These are phyloP conservation scores for Fraxinus anomala DNA, from an alignment of 257 asterid species.

Conservation along the genomic window DNA sequence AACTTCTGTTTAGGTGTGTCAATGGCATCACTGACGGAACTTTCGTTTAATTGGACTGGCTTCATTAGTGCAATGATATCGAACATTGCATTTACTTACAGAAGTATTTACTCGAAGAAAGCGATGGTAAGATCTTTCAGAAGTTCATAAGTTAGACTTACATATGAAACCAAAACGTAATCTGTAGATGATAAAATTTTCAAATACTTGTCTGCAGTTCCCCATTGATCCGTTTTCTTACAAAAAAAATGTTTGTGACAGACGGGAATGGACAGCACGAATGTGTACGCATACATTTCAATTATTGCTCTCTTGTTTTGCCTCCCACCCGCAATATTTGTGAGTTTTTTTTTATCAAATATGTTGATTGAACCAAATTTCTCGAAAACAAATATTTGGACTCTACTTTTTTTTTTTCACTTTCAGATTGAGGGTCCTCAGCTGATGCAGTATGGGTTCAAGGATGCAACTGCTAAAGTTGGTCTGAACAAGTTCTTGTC, in stretches of 20 bases:
- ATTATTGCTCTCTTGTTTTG: constrained; percentile 64
- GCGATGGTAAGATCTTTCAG: constrained; percentile 51
- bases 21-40: constrained; percentile 63
- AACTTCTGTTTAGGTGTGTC: constrained; percentile 47
- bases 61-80: constrained; percentile 70
- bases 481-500: constrained; percentile 60
- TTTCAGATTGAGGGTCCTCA: constrained; percentile 62
- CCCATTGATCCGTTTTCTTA: background rate
- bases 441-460: constrained; percentile 59
- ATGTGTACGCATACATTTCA: constrained; percentile 62
- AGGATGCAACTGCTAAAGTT: constrained; percentile 62
- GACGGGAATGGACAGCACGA: constrained; percentile 76
- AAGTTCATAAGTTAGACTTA: background rate
- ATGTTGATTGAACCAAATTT: background rate
- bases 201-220: background rate
- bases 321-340: constrained; percentile 64
- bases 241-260: constrained; percentile 20
- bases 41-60: constrained; percentile 65
- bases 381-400: background rate
- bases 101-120: constrained; percentile 70
- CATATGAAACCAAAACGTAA: background rate
- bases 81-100: constrained; percentile 60
- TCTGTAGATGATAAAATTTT: background rate
- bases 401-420: background rate
- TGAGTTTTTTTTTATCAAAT: constrained; percentile 27